phyloP scores from a whole-genome alignment of 192 early-diverging fungal genomes.

The Geosiphon pyriformis region DNA sequence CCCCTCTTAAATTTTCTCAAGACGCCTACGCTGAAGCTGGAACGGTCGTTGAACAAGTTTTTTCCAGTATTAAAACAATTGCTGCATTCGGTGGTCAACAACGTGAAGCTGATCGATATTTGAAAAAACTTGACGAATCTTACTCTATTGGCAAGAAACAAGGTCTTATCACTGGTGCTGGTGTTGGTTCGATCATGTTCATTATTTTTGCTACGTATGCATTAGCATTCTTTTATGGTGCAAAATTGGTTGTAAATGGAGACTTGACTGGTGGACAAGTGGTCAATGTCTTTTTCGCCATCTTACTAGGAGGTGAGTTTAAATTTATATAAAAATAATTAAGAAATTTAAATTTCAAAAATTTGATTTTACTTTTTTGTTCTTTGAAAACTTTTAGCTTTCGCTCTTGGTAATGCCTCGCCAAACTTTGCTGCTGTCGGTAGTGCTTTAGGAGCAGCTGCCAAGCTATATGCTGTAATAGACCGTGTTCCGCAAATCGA shows the following conservation, averaged over 20 bases:
- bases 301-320: slow-evolving; percentile 67
- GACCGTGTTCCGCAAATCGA: slow-evolving; percentile 77
- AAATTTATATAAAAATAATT: not conserved
- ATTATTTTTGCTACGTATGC: slow-evolving; percentile 68
- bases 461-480: slow-evolving; percentile 69
- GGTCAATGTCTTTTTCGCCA: slow-evolving; percentile 80
- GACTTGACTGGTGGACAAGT: slow-evolving; percentile 45
- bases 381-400: slow-evolving; percentile 4
- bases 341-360: not conserved
- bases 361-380: not conserved
- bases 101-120: slow-evolving; percentile 64
- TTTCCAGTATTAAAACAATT: slow-evolving; percentile 80
- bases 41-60: slow-evolving; percentile 75
- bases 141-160: slow-evolving; percentile 57
- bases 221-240: slow-evolving; percentile 79
- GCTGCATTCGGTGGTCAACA: slow-evolving; percentile 73
- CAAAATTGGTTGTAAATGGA: slow-evolving; percentile 39
- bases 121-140: slow-evolving; percentile 52
- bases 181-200: slow-evolving; percentile 65
- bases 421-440: slow-evolving; percentile 67
- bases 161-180: slow-evolving; percentile 46
- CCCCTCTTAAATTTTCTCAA: slow-evolving; percentile 12
- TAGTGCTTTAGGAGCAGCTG: slow-evolving; percentile 70
- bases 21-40: slow-evolving; percentile 77
- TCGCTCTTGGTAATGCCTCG: slow-evolving; percentile 63